Conservation (phyloP, 192 early-diverging fungal genomes). For the Coemansia guatemalensis region DNA sequence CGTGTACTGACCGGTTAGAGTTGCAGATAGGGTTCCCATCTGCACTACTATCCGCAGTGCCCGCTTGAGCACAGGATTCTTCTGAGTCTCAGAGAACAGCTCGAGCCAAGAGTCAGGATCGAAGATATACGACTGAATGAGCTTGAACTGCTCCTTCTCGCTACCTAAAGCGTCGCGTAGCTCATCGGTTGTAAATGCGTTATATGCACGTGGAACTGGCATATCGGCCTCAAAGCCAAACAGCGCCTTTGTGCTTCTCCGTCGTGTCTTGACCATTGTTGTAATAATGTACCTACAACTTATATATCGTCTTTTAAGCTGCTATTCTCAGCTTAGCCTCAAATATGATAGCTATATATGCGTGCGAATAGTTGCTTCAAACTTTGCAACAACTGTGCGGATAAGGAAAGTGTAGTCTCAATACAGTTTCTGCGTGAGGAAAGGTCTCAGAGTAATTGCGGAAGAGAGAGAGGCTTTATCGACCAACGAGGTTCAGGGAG, state of each 20-base stretch:
- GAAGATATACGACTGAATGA: slow-evolving; percentile 42
- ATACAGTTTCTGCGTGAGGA: too few relatives aligned
- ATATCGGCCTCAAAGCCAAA: slow-evolving; percentile 51
- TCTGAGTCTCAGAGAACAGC: slow-evolving; percentile 39
- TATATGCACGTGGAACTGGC: slow-evolving; percentile 48
- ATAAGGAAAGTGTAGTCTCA: too few relatives aligned
- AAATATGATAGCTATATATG: too few relatives aligned
- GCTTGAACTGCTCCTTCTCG: slow-evolving; percentile 44
- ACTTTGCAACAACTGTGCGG: too few relatives aligned
- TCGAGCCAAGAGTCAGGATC: slow-evolving; percentile 43
- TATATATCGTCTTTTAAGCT: too few relatives aligned
- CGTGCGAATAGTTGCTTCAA: too few relatives aligned
- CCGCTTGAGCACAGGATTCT: slow-evolving; percentile 48
- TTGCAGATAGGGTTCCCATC: slow-evolving; percentile 49
- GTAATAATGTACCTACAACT: too few relatives aligned
- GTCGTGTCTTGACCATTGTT: slow-evolving; percentile 45
- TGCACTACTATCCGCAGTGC: slow-evolving; percentile 51
- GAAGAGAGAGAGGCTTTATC: too few relatives aligned
- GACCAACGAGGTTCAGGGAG: too few relatives aligned
- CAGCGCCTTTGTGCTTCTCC: slow-evolving; percentile 45
- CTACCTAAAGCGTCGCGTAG: slow-evolving; percentile 40
- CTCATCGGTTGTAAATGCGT: slow-evolving; percentile 37
- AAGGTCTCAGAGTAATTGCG: too few relatives aligned
- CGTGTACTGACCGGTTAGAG: slow-evolving; percentile 48
- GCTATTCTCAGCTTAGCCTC: too few relatives aligned